phyloP scores from a whole-genome alignment of 2,329 filamentous ascomycete genomes.

The Amauroascus niger region DNA sequence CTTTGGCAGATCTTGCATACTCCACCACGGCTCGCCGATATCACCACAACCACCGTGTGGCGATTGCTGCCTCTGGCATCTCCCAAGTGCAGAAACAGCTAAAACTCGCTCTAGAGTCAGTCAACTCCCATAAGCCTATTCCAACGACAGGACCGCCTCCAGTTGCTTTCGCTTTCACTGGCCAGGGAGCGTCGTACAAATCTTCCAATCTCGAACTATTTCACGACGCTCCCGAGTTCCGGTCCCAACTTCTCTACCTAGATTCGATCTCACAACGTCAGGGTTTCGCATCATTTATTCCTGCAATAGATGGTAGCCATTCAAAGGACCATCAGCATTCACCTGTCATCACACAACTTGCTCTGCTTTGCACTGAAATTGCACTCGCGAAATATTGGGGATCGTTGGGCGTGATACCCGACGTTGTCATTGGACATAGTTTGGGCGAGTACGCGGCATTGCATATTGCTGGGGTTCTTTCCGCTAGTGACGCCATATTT shows the following conservation, averaged over 20 bases:
- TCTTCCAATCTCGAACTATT: constrained; percentile 27
- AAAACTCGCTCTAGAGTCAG: neutral
- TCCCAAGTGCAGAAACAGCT: constrained; percentile 16
- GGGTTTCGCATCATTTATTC: constrained; percentile 25
- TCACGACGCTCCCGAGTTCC: constrained; percentile 23
- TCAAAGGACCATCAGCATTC: constrained; percentile 18
- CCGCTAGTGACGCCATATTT: constrained; percentile 42
- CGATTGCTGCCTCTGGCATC: constrained; percentile 19
- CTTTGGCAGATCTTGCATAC: constrained; percentile 49
- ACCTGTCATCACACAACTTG: constrained; percentile 32
- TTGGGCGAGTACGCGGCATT: constrained; percentile 36
- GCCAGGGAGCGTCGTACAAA: constrained; percentile 27
- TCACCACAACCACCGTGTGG: constrained; percentile 40
- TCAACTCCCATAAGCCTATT: constrained; percentile 2
- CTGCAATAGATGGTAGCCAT: constrained; percentile 22
- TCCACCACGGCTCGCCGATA: constrained; percentile 54
- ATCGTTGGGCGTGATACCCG: constrained; percentile 25
- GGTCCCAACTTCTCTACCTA: constrained; percentile 25
- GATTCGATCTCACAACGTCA: constrained; percentile 25
- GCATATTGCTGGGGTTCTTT: constrained; percentile 29
- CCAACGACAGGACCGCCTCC: constrained; percentile 16
- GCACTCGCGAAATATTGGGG: constrained; percentile 30
- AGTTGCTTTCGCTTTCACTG: constrained; percentile 33
- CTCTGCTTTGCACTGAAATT: constrained; percentile 34
- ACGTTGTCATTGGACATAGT: constrained; percentile 26